Conservation (phyloP, 495 filamentous ascomycete genomes). For the Lasiosphaeria hispida region DNA sequence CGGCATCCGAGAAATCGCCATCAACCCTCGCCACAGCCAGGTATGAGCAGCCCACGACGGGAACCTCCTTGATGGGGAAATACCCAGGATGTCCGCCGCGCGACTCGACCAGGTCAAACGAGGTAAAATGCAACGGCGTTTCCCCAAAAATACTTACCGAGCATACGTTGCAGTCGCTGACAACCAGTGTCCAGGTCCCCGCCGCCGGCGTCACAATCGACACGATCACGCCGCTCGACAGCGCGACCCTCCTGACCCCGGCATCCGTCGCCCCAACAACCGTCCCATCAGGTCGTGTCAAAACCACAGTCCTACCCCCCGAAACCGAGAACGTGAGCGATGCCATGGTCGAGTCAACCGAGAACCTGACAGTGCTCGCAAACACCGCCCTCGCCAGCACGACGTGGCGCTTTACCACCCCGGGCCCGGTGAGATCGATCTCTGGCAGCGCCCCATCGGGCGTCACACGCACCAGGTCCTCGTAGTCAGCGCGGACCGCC, state of each 20-base stretch:
- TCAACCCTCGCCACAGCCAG: not conserved
- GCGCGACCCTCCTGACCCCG: not conserved
- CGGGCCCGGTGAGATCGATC: not conserved
- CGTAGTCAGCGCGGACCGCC: not conserved
- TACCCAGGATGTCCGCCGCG: not conserved
- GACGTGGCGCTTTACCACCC: not conserved
- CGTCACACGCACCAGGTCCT: not conserved
- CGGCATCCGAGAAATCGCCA: not conserved
- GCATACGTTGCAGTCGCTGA: constrained; percentile 7
- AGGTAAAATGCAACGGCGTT: not conserved
- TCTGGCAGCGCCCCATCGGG: not conserved
- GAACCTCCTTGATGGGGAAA: not conserved
- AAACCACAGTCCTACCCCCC: not conserved
- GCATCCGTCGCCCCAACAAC: not conserved
- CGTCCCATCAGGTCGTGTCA: constrained; percentile 3
- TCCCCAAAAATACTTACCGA: constrained; percentile 4
- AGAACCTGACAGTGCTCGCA: not conserved
- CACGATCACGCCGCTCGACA: not conserved
- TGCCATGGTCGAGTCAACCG: not conserved
- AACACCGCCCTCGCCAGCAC: not conserved
- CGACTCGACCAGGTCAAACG: not conserved
- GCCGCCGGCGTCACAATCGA: not conserved
- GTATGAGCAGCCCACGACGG: constrained; percentile 1
- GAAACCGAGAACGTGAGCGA: constrained; percentile 1
- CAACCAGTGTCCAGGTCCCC: constrained; percentile 1